These are phyloP conservation scores for Leccinum fallax DNA, from an alignment of 1,284 basidiomycete species.

Conservation along the genomic window DNA sequence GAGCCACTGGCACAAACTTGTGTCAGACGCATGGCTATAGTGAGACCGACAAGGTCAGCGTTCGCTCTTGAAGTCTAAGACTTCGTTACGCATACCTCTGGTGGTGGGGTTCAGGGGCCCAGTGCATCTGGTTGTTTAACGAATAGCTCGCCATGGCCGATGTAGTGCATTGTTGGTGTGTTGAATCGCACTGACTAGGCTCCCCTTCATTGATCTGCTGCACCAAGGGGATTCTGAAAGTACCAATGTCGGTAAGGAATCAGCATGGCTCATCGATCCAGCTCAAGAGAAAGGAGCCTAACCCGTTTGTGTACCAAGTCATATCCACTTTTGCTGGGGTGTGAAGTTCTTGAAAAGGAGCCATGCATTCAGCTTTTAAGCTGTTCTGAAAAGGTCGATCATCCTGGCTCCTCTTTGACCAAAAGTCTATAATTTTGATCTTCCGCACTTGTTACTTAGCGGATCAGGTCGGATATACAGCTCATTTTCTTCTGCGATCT, in stretches of 20 bases:
- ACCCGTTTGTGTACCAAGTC: slow-evolving; percentile 17
- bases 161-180: slow-evolving; percentile 8
- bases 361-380: slow-evolving; percentile 12
- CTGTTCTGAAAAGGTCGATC: neutral
- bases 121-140: neutral
- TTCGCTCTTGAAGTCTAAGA: neutral
- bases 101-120: neutral
- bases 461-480: slow-evolving; percentile 10
- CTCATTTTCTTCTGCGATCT: neutral
- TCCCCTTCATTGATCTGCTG: neutral
- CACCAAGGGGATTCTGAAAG: neutral
- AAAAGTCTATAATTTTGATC: slow-evolving; percentile 9
- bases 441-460: slow-evolving; percentile 4
- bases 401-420: slow-evolving; percentile 6
- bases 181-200: neutral
- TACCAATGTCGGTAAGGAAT: slow-evolving; percentile 3
- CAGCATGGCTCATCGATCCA: neutral
- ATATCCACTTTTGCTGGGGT: slow-evolving; percentile 9
- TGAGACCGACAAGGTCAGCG: neutral
- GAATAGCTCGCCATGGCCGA: neutral
- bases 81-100: slow-evolving; percentile 17
- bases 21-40: slow-evolving; percentile 5
- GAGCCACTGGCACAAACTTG: slow-evolving; percentile 7
- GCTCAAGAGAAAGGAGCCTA: neutral
- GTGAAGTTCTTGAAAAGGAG: neutral